Evolutionary conservation across 345 rosid genomes (phyloP), one percentile per base, ranked within the genome.

Genomic region (Euphorbia lathyris): DNA sequence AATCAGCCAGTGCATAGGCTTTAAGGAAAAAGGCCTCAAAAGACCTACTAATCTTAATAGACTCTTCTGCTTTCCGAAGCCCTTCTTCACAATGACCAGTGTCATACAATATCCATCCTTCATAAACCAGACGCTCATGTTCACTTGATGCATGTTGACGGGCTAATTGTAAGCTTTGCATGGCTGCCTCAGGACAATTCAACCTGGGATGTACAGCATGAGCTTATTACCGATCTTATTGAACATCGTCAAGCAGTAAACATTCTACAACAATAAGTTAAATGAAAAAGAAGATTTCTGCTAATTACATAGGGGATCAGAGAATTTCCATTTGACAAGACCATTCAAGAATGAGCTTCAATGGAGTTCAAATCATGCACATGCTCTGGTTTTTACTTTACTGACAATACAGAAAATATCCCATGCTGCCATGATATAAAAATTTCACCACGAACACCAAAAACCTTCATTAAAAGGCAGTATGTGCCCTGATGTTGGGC

Each of bases 1-100:
- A 95, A 78, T 95, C 99, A 0, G 98, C 99, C 78, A 95, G 80
- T 17, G 99, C 98, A 80, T 95, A 95, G 65, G 99, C 99, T 83
- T 95, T 90, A 71, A 95, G 89, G 81, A 94, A 94, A 82, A 91
- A 94, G 26, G 98, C 98, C 81, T 94, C 98, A n/a, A 94, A 94
- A 5, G 99, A 95, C 80, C 97, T 87, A 75, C 84, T 83, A 65
- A 83, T 85, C 78, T 82, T 76, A 27, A 92, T 90, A 70, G 97
- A 95, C 69, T 90, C 89, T 59, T 95, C 97, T 2, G 99, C 98
- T 79, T 90, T 95, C 72, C 66, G 86, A 68, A 92, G 90, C 61
- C 99, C 98, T 86, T 92, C 97, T 68, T 95, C 92, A 63, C 93
- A 92, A 72, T 95, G 96, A 60, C 98, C 96, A 0, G 98, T 92